Conservation (phyloP, 345 rosid species). For the Hibiscus syriacus region DNA sequence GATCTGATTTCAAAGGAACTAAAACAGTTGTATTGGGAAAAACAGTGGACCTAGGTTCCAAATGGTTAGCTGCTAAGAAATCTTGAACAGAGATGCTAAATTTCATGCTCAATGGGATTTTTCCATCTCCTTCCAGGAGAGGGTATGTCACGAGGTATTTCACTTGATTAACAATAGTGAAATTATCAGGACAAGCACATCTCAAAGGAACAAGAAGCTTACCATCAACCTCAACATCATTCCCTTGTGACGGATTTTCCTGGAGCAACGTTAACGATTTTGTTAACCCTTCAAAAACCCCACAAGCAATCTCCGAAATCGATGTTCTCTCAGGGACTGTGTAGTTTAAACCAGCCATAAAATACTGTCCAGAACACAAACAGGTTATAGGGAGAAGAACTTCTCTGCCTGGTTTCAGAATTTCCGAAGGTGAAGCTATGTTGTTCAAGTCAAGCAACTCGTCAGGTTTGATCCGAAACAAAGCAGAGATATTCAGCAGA, state of each 20-base stretch:
- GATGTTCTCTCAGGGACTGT: constrained; percentile 15
- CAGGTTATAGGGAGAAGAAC: constrained; percentile 38
- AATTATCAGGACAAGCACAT: constrained; percentile 50
- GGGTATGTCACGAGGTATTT: constrained; percentile 46
- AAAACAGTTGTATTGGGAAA: constrained; percentile 42
- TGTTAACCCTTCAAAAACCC: constrained; percentile 38
- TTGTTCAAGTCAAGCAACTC: constrained; percentile 22
- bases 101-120: constrained; percentile 17
- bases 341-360: constrained; percentile 25
- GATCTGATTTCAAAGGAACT: constrained; percentile 29
- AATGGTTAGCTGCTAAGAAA: constrained; percentile 29
- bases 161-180: not conserved
- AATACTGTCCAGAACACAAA: constrained; percentile 30
- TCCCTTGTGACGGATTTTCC: constrained; percentile 22
- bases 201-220: constrained; percentile 34
- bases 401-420: constrained; percentile 35
- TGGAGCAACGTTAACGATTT: constrained; percentile 21
- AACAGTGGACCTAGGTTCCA: constrained; percentile 31
- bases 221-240: constrained; percentile 13
- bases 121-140: constrained; percentile 33
- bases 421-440: constrained; percentile 13
- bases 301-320: constrained; percentile 30
- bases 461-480: constrained; percentile 24
- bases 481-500: constrained; percentile 21
- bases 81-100: constrained; percentile 27